phyloP scores from a whole-genome alignment of 2,329 filamentous ascomycete species.

The Aspergillus uvarum region DNA sequence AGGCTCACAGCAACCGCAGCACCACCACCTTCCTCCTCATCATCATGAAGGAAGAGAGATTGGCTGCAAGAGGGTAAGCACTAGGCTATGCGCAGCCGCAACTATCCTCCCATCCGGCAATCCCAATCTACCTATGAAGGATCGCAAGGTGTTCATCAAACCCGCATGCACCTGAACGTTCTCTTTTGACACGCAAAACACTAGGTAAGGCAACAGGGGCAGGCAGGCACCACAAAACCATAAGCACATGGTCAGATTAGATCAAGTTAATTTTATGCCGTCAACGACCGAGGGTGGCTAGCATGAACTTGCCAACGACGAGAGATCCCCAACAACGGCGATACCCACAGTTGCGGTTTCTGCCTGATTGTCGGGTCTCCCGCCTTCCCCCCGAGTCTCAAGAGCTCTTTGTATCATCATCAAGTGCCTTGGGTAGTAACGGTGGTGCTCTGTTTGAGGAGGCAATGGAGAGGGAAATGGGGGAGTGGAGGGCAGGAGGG shows the following conservation, averaged over 20 bases:
- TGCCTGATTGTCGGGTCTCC: constrained; percentile 10
- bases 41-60: neutral
- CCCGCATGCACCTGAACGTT: neutral
- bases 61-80: neutral
- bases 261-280: constrained; percentile 57
- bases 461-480: neutral
- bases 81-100: neutral
- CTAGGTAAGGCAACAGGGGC: neutral
- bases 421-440: constrained; percentile 10
- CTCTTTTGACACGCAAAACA: neutral
- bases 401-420: constrained; percentile 30
- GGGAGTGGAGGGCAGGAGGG: constrained; percentile 4
- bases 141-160: neutral
- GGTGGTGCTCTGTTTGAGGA: neutral
- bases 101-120: neutral
- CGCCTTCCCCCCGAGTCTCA: constrained; percentile 16
- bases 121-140: neutral
- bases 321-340: constrained; percentile 16
- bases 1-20: neutral
- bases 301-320: constrained; percentile 13
- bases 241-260: constrained; percentile 54
- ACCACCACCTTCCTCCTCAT: neutral
- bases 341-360: constrained; percentile 22
- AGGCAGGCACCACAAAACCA: neutral
- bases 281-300: constrained; percentile 40